Evolutionary conservation across 1,284 basidiomycete genomes (phyloP).

Genomic region (Blastosporella zonata): DNA sequence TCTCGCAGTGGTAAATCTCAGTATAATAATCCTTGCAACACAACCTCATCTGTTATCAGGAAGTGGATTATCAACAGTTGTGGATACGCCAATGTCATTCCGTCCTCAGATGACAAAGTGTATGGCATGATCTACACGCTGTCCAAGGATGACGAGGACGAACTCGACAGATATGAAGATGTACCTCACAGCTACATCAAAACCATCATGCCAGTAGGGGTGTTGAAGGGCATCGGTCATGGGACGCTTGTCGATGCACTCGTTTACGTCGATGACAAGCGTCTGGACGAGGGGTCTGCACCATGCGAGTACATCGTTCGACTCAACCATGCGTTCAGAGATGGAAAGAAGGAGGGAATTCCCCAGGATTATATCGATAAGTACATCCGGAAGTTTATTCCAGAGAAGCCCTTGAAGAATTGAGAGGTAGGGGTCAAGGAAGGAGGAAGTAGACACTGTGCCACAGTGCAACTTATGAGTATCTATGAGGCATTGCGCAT

Average conservation of each 20-base stretch:
- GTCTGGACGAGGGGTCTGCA: slow-evolving; percentile 29
- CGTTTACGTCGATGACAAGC: slow-evolving; percentile 38
- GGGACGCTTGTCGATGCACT: slow-evolving; percentile 25
- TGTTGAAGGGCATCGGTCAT: slow-evolving; percentile 11
- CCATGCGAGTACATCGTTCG: slow-evolving; percentile 40
- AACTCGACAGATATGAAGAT: slow-evolving; percentile 33
- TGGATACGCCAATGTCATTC: slow-evolving; percentile 42
- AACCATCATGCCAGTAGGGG: slow-evolving; percentile 20
- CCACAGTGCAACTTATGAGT: background rate
- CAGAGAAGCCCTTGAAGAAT: slow-evolving; percentile 16
- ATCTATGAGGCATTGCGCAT: too few species aligned
- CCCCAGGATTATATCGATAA: slow-evolving; percentile 39
- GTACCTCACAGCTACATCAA: slow-evolving; percentile 33
- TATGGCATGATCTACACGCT: slow-evolving; percentile 43
- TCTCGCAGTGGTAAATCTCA: slow-evolving; percentile 36
- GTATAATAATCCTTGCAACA: background rate
- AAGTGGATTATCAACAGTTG: slow-evolving; percentile 43
- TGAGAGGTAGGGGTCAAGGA: background rate
- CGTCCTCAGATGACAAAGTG: slow-evolving; percentile 29
- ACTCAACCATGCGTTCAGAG: slow-evolving; percentile 41
- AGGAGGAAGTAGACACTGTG: background rate
- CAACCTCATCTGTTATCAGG: slow-evolving; percentile 25
- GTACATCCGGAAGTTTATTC: slow-evolving; percentile 40
- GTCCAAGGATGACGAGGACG: slow-evolving; percentile 28
- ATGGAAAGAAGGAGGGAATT: slow-evolving; percentile 36